These are phyloP conservation scores for Emmonsia crescens DNA, from an alignment of 2,329 filamentous ascomycete species.

Conservation along the genomic window DNA sequence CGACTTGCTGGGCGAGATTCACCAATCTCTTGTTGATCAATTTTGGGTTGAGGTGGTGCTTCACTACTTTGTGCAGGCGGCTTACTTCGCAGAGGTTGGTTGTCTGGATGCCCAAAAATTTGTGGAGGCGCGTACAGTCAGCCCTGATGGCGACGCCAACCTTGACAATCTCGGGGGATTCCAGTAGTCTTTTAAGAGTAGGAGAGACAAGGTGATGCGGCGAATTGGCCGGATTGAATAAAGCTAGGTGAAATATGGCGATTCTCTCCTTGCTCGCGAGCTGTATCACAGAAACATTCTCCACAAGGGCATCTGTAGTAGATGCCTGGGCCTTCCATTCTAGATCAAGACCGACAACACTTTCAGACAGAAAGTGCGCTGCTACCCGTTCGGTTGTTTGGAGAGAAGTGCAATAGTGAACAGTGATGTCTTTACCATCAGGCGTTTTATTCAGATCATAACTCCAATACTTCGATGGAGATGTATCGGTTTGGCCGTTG, in stretches of 20 bases:
- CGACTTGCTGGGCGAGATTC: constrained; percentile 56
- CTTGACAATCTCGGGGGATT: constrained; percentile 59
- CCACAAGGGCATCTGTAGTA: constrained; percentile 42
- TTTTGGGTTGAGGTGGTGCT: constrained; percentile 44
- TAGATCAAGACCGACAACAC: constrained; percentile 75
- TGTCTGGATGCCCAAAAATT: constrained; percentile 53
- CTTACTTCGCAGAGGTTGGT: constrained; percentile 69
- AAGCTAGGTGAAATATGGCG: constrained; percentile 68
- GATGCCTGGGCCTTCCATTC: constrained; percentile 60
- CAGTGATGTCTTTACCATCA: constrained; percentile 45
- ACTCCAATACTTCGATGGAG: neutral
- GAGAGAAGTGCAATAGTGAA: constrained; percentile 67
- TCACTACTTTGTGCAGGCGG: constrained; percentile 69
- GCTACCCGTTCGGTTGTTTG: constrained; percentile 56
- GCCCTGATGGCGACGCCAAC: constrained; percentile 64
- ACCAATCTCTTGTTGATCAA: constrained; percentile 58
- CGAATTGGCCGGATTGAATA: constrained; percentile 40
- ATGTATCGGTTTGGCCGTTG: neutral
- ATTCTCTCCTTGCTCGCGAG: constrained; percentile 66
- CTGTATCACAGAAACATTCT: constrained; percentile 73
- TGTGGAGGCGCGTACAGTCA: constrained; percentile 57
- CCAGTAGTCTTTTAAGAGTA: constrained; percentile 59
- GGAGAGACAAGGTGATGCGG: constrained; percentile 54
- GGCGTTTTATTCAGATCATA: constrained; percentile 34
- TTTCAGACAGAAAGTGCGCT: constrained; percentile 55